phyloP scores from a whole-genome alignment of 306 rosid genomes.

The Abrus pulchellus region DNA sequence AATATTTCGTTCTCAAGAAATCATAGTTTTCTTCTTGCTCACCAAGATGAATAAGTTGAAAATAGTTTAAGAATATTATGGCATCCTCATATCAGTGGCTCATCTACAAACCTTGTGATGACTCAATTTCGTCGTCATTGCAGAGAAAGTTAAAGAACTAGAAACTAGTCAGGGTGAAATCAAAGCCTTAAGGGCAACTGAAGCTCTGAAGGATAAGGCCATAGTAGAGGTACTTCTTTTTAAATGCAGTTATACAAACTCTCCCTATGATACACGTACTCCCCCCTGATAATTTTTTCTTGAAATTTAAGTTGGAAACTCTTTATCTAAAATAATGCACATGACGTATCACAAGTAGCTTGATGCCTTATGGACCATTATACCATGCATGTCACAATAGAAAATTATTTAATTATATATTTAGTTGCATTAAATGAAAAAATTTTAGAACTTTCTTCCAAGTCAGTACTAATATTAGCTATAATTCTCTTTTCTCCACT shows the following conservation, averaged over 20 bases:
- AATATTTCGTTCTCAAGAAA: not conserved
- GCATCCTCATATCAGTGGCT: slow-evolving; percentile 16
- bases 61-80: slow-evolving; percentile 12
- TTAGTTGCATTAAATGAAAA: not conserved
- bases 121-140: slow-evolving; percentile 24
- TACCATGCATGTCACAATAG: slow-evolving; percentile 16
- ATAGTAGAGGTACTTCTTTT: slow-evolving; percentile 71
- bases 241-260: slow-evolving; percentile 1
- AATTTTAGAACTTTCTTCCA: not conserved
- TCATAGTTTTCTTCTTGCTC: not conserved
- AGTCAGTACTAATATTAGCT: not conserved
- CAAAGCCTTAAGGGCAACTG: slow-evolving; percentile 75
- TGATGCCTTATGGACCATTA: not conserved
- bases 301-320: slow-evolving; percentile 14
- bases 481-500: slow-evolving; percentile 1
- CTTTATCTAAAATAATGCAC: not conserved
- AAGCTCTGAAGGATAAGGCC: slow-evolving; percentile 82
- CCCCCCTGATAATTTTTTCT: not conserved
- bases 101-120: not conserved
- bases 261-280: not conserved
- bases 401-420: not conserved
- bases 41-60: slow-evolving; percentile 35
- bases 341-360: slow-evolving; percentile 1
- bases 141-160: slow-evolving; percentile 74
- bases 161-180: slow-evolving; percentile 68